Conservation (phyloP, 306 rosid genomes). For the Vachellia collinsii region DNA sequence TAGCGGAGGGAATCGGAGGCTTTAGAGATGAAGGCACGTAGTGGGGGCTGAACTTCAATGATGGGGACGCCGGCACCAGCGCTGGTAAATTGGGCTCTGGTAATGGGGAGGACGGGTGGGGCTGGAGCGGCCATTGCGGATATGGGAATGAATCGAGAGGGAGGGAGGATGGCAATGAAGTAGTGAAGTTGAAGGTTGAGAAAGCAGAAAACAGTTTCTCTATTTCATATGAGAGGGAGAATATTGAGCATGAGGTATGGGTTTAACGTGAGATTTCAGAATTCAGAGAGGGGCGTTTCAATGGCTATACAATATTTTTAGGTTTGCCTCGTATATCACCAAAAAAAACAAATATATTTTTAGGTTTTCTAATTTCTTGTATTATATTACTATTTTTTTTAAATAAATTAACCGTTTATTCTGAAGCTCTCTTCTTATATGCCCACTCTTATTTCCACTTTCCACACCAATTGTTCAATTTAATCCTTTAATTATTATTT, state of each 20-base stretch:
- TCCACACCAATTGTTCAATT: background rate
- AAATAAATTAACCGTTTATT: background rate
- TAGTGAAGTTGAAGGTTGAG: too few species aligned
- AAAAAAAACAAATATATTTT: too few species aligned
- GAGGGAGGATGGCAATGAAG: background rate
- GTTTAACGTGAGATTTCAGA: background rate
- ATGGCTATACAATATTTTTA: too few species aligned
- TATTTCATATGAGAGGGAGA: too few species aligned
- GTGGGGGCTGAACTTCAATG: slow-evolving; percentile 50
- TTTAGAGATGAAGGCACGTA: slow-evolving; percentile 64
- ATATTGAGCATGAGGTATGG: background rate
- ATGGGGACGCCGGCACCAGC: slow-evolving; percentile 21
- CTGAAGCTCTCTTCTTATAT: background rate
- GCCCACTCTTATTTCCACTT: background rate
- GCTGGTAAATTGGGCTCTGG: slow-evolving; percentile 46
- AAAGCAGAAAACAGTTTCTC: too few species aligned
- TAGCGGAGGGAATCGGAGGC: slow-evolving; percentile 63
- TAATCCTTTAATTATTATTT: background rate
- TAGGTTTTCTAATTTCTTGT: background rate
- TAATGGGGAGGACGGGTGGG: slow-evolving; percentile 61
- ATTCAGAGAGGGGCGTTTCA: too few species aligned
- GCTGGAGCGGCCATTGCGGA: slow-evolving; percentile 56
- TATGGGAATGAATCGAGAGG: slow-evolving; percentile 31
- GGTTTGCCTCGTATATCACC: too few species aligned
- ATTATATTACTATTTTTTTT: background rate